Conservation (phyloP, 129 eudicot genomes). For the Gnaphalium uliginosum region DNA sequence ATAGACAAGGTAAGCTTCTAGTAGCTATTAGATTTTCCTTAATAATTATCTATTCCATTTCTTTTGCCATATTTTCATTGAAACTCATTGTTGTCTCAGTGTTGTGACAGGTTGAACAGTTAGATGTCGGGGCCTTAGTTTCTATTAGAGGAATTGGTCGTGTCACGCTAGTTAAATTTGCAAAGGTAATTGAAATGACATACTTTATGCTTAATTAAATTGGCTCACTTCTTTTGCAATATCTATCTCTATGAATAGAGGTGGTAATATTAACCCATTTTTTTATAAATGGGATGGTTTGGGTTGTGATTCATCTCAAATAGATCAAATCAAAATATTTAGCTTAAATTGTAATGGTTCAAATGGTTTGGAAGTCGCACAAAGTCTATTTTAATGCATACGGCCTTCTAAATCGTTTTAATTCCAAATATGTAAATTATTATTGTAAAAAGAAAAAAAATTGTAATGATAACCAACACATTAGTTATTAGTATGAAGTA, state of each 20-base stretch:
- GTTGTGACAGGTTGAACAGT: constrained; percentile 60
- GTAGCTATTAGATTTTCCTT: constrained; percentile 8
- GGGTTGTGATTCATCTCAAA: background rate
- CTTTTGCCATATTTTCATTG: constrained; percentile 3
- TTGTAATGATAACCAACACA: background rate
- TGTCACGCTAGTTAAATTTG: constrained; percentile 56
- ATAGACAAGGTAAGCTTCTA: constrained; percentile 67
- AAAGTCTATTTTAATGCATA: background rate
- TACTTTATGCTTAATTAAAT: background rate
- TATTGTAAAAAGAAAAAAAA: background rate
- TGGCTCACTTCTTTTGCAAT: background rate
- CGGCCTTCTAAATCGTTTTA: background rate
- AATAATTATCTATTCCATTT: constrained; percentile 26
- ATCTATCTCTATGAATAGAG: background rate
- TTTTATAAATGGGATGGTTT: background rate
- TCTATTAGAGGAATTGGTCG: constrained; percentile 75
- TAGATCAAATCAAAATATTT: background rate
- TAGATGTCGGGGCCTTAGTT: constrained; percentile 78
- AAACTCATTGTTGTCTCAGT: constrained; percentile 33
- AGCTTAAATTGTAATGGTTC: background rate
- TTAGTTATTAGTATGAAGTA: background rate
- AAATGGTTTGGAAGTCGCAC: background rate
- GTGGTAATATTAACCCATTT: background rate
- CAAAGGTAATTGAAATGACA: constrained; percentile 41
- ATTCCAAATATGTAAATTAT: background rate